Base-by-base conservation (phyloP, 2,329 filamentous ascomycete genomes). In the Botrytis paeoniae region DNA sequence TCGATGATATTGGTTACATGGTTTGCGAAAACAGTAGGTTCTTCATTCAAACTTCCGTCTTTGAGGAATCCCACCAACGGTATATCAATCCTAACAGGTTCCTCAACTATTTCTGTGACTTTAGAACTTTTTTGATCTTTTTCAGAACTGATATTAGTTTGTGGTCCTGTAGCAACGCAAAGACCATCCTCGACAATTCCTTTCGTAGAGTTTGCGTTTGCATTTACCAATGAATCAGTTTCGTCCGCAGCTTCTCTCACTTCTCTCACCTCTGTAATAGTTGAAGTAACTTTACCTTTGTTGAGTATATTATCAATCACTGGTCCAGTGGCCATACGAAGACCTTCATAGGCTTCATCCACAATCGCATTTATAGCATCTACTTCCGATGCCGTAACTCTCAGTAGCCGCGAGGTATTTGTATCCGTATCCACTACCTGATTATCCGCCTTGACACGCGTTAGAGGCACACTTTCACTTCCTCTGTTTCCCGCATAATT, bases 361-460 rank as follows among this genome's bases (percentile, higher is more conserved):
- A 66, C 64, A 39, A 66, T 66, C 9, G 64, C 35, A 39, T 35
- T 66, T 10, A 66, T 66, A 66, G 64, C 35, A 54, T 66, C 20
- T 16, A 54, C 20, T 35, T 66, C 64, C 4, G 64, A 66, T 18
- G 45, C 5, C 1, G 64, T 66, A n/a, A 66, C 64, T 39, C 35
- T 54, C 25, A 37, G 22, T 37, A 16, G 32, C 6, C 35, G 43
- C n/a, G 48, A 41, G 18, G 9, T 9, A 16, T 14, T 22, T 4
- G 18, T 4, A 29, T 8, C 10, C 25, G 25, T 12, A 41, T n/a
- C n/a, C 6, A 37, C 6, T 20, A 41, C 48, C 2, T 10, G 16
- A 39, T 39, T 32, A 5, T 25, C n/a, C 35, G 4, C 32, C 35
- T 48, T 37, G 7, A 6, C 25, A 6, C 5, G 65, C 20, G 25